Conservation (phyloP, 2,329 filamentous ascomycete species). For the Hypocrella siamensis region DNA sequence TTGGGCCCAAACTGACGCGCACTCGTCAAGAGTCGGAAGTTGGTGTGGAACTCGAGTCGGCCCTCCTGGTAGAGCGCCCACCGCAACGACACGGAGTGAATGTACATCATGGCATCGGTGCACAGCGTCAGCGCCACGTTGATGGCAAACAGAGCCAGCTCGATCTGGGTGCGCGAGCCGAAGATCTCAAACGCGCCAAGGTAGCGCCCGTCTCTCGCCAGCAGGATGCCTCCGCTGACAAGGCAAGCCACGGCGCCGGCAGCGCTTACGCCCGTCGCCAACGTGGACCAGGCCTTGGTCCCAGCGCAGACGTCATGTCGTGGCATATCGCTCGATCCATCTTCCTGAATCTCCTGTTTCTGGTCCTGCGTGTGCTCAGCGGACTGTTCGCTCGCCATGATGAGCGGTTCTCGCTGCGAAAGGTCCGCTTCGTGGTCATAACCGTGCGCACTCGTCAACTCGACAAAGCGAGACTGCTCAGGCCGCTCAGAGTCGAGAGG, state of each 20-base stretch:
- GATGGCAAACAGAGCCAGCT: neutral
- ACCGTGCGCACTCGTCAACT: too few species aligned
- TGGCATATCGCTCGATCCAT: neutral
- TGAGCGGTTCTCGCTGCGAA: too few species aligned
- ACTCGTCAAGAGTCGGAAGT: neutral
- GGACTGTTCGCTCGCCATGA: too few species aligned
- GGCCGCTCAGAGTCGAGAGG: too few species aligned
- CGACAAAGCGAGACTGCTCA: too few species aligned
- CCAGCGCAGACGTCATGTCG: neutral
- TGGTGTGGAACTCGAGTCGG: slow-evolving; percentile 1
- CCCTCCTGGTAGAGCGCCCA: slow-evolving; percentile 1
- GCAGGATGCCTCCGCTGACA: neutral
- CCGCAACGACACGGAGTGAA: slow-evolving; percentile 2
- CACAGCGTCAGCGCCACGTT: slow-evolving; percentile 1
- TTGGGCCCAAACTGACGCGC: neutral
- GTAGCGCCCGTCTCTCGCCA: neutral
- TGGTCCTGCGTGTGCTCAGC: too few species aligned
- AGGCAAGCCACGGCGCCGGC: neutral
- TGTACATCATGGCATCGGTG: slow-evolving; percentile 3
- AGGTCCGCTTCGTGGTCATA: too few species aligned
- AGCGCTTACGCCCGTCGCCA: neutral
- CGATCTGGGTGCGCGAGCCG: neutral
- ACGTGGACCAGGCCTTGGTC: neutral
- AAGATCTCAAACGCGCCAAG: neutral
- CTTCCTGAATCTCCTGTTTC: neutral